Percentiles rank a stretch among this genome's conserved stretches.
These are phyloP conservation scores for Podospora bellae-mahoneyi DNA, from an alignment of 495 filamentous ascomycete species.

Conservation along the genomic window DNA sequence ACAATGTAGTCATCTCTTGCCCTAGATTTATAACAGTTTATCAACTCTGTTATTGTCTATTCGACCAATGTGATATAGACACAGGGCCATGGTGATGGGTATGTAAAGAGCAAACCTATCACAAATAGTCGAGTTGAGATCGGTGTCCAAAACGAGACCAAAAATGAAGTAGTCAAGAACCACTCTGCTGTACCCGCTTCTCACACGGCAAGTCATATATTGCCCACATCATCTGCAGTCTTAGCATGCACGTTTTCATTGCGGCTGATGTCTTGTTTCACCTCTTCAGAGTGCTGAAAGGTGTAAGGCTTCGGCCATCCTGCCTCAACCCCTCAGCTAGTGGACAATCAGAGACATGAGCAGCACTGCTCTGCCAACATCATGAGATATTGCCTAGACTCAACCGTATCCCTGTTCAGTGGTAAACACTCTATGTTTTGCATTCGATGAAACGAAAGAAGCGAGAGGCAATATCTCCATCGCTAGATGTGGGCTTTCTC, in stretches of 20 bases:
- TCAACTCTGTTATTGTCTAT: background rate
- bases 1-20: background rate
- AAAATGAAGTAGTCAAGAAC: background rate
- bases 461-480: background rate
- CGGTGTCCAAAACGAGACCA: background rate
- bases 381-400: background rate
- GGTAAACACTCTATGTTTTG: background rate
- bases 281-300: background rate
- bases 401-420: background rate
- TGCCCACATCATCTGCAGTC: background rate
- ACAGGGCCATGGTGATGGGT: background rate
- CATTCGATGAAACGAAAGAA: background rate
- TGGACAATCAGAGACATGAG: background rate
- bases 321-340: background rate
- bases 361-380: background rate
- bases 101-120: background rate
- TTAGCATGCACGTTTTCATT: background rate
- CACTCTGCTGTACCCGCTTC: background rate
- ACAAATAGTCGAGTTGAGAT: background rate
- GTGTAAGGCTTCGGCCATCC: background rate
- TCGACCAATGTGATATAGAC: background rate
- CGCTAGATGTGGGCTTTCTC: background rate
- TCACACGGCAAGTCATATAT: background rate
- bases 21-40: background rate
- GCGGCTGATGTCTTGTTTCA: conserved; percentile 1